Conservation (phyloP, 2,329 filamentous ascomycete species). For the Geosmithia putterillii region DNA sequence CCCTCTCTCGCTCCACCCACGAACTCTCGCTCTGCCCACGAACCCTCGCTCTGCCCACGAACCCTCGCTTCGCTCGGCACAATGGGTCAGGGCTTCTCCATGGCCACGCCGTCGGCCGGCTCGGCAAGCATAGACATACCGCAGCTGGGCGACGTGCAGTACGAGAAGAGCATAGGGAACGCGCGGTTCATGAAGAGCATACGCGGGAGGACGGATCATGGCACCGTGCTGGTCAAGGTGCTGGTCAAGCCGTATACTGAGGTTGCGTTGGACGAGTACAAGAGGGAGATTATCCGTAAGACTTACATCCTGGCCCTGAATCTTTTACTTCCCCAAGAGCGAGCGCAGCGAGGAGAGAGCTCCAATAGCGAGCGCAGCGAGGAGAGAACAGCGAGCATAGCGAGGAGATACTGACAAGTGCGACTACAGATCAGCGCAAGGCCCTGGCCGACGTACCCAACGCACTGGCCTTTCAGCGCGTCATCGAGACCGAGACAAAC, state of each 20-base stretch:
- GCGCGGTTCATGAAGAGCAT: slow-evolving; percentile 96
- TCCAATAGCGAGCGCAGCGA: too few relatives aligned
- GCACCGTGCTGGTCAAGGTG: slow-evolving; percentile 86
- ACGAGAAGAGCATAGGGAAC: slow-evolving; percentile 84
- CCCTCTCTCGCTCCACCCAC: too few relatives aligned
- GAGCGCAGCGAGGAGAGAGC: not conserved
- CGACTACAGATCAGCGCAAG: slow-evolving; percentile 58
- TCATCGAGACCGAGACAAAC: slow-evolving; percentile 82
- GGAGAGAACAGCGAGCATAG: not conserved
- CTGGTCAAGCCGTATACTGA: slow-evolving; percentile 83
- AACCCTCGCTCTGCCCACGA: not conserved
- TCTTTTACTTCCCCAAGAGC: too few relatives aligned
- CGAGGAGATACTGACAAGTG: not conserved
- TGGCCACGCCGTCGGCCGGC: slow-evolving; percentile 82
- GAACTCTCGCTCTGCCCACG: too few relatives aligned
- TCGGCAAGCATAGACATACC: slow-evolving; percentile 88
- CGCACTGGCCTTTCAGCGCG: slow-evolving; percentile 77
- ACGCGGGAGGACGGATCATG: slow-evolving; percentile 78
- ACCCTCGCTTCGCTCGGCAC: slow-evolving; percentile 1
- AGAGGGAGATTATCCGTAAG: slow-evolving; percentile 62
- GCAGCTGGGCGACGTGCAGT: slow-evolving; percentile 79
- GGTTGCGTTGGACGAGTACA: slow-evolving; percentile 70
- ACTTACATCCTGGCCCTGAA: not conserved
- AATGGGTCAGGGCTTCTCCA: slow-evolving; percentile 96
- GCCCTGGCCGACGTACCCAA: slow-evolving; percentile 77